Base-by-base conservation (phyloP, 2,329 filamentous ascomycete species). In the Botrytis elliptica region DNA sequence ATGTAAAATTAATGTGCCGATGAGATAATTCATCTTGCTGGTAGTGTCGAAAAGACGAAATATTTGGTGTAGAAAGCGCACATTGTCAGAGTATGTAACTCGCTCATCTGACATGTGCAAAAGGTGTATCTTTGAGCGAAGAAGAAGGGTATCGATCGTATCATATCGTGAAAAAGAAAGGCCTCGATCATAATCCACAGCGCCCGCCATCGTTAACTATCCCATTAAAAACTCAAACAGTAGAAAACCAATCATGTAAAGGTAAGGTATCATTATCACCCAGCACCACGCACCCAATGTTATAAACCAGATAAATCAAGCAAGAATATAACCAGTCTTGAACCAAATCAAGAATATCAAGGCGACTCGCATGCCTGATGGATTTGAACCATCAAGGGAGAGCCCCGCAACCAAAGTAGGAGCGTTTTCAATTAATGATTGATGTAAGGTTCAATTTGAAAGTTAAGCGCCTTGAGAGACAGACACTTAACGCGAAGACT, bases 381-480 rank as follows among this genome's bases (percentile, higher is more conserved):
- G 62, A 71, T 40, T 66, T 36, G 33, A 66, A 52, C 49, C 70
- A 66, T 38, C 70, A 66, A 72, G 70, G 62, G 64, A 67, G 70
- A 44, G 46, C 49, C 70, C 40, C 70, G 49, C 60, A 71, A 42
- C 70, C 70, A 71, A 36, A 71, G 70, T 72, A 72, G 70, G 70
- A 44, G 70, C 40, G 70, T 72, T 72, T 72, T 72, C 62, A 59
- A 65, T 57, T 20, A 57, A 29, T 40, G 25, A 40, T 14, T 42
- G 25, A 22, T 6, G 33, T 42, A 9, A 38, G 59, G 22, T 40
- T 62, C 36, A 38, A 18, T 59, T 40, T 62, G 36, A 9, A 62
- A 62, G 22, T 40, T n/a, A 7, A 62, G 36, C 22, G 22, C 9
- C 59, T n/a, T 38, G 36, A 40, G 59, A 25, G 12, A 62, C 59